Evolutionary conservation across 192 early-diverging fungal genomes (phyloP).

Genomic region (Helicostylum pulchrum): DNA sequence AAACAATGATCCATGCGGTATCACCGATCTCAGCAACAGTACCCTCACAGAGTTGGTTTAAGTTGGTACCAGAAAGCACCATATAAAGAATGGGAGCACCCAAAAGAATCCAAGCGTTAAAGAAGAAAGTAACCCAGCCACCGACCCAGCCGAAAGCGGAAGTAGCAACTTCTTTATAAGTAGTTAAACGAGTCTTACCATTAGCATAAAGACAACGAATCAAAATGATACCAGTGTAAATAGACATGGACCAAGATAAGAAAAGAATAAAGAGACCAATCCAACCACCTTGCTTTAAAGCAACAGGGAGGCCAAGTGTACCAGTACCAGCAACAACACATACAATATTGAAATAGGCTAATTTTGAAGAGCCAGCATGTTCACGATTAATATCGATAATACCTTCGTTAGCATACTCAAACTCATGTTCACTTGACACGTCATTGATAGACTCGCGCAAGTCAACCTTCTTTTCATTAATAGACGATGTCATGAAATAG

Average conservation of each 20-base stretch:
- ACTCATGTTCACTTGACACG: slow-evolving; percentile 3
- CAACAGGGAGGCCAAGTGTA: slow-evolving; percentile 79
- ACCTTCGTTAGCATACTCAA: slow-evolving; percentile 17
- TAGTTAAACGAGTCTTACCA: slow-evolving; percentile 24
- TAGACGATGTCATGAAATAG: too few species aligned
- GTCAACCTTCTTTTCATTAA: too few species aligned
- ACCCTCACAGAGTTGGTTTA: slow-evolving; percentile 48
- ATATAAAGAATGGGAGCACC: slow-evolving; percentile 58
- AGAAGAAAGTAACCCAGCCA: slow-evolving; percentile 48
- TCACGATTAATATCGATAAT: slow-evolving; percentile 22
- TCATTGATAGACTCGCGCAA: too few species aligned
- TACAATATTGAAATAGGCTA: slow-evolving; percentile 46
- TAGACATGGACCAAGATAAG: slow-evolving; percentile 34
- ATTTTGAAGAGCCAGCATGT: slow-evolving; percentile 20
- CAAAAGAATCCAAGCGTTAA: slow-evolving; percentile 48
- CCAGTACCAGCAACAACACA: slow-evolving; percentile 78
- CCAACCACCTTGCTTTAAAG: slow-evolving; percentile 68
- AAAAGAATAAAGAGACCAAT: slow-evolving; percentile 34
- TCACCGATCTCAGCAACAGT: slow-evolving; percentile 39
- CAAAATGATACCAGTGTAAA: slow-evolving; percentile 36
- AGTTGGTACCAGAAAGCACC: slow-evolving; percentile 61
- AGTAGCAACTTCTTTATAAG: slow-evolving; percentile 39
- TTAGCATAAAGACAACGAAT: slow-evolving; percentile 33
- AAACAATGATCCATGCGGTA: slow-evolving; percentile 57
- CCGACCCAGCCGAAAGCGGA: slow-evolving; percentile 47